Evolutionary conservation across 768 basidiomycete genomes (phyloP), one percentile per base, ranked within the genome.

Genomic region (Tulasnella sp.): DNA sequence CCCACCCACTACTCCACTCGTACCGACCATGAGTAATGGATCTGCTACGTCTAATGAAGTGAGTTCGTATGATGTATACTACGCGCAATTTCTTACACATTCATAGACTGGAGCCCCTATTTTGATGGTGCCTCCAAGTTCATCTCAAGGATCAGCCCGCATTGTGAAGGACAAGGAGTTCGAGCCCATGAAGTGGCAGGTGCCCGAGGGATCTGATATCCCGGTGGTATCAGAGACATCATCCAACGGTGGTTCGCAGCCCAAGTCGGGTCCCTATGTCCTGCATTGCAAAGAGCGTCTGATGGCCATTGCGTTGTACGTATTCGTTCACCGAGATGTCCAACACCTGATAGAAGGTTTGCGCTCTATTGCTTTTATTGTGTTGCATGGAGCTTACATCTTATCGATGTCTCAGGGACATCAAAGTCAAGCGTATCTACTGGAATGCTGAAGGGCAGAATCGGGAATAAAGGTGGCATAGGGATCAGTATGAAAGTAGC

Each of bases 401-500:
- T 40, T 54, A 33, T 41, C 47, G 35, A 6, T 39, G 48, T 53
- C 22, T 7, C 48, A 82, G 84, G 83, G 13, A 76, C 73, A 10
- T 87, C 85, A 3, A 84, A 81, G 57, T 81, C 83, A 12, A 77
- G 79, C 16, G 92, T 96, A 1, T 83, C 90, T 1, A 77, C 92
- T 13, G 92, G 92, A 3, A 68, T 95, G 20, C 86, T 93, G 24
- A 88, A 88, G 2, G 92, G 92, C 0, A 69, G 92, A 41, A 72
- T 95, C 2, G 92, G 92, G 4, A 96, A 96, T 62, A 96, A 96
- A 62, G 77, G 92, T 1, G 87, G 83, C 13, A 86, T 92, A 22
- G 91, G 87, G n/a, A 81, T 95, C 56, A 85, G 83, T 54, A 65
- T 93, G 37, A 81, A 89, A 57, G 69, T 96, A 16, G 79, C 77